Evolutionary conservation across 257 asterid genomes (phyloP), one percentile per base, ranked within the genome.

Genomic region (Oldenlandia corymbosa): DNA sequence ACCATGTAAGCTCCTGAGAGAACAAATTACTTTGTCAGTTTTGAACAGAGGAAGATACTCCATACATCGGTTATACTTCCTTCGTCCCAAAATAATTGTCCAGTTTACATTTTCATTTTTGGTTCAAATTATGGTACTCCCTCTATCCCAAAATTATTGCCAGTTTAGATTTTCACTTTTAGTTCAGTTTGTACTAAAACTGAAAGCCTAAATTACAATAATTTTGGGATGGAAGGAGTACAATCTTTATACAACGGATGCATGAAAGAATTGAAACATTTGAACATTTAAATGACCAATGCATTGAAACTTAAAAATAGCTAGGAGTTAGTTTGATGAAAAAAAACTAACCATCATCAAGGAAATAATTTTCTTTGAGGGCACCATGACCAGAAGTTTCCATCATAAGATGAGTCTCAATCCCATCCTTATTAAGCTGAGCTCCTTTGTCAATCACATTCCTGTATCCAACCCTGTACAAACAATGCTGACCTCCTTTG

Each of bases 371-470:
- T 63, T 91, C 98, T 58, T 83, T 88, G 16, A 91, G 84, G 32
- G 98, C 98, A 37, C 96, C 98, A 72, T 91, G 98, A 0, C 98
- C 98, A 0, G 85, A 71, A 0, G 93, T 88, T 61, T 91, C 98
- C 98, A 88, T 91, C 98, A 88, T 91, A 28, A 91, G 85, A 80
- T 91, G 96, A 5, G 98, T 65, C 20, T 91, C 94, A 31, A 91
- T 47, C 1, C 90, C 95, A 24, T 84, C 88, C 65, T 64, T 8
- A 23, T 84, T 86, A 11, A 91, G 88, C 63, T 80, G 81, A 36
- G 75, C 84, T 0, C 98, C 98, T 60, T 91, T 91, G 60, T 91
- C 98, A 67, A 91, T 91, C 32, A 91, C 98, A 71, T 91, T 91
- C 66, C 92, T 59, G 59, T 91, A 91, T 17, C 95, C 96, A n/a